Percentiles rank a stretch among this genome's conserved stretches.
Evolutionary conservation across 345 rosid species (phyloP).

Genomic region (Salix brachista): DNA sequence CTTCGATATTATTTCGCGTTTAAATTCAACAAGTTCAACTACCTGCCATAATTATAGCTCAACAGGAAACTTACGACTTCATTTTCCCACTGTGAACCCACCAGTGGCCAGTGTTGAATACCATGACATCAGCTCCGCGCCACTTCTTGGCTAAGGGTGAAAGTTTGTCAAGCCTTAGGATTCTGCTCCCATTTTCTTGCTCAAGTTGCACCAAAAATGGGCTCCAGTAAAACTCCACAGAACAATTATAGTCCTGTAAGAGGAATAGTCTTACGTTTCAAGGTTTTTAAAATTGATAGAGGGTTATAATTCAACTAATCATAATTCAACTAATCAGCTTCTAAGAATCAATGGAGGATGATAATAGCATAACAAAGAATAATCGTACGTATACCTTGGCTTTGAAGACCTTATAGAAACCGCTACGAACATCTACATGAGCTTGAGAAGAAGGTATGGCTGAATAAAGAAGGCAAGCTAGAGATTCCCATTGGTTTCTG

Average conservation of each 20-base stretch:
- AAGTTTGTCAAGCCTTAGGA: conserved; percentile 38
- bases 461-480: conserved; percentile 51
- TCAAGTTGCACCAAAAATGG: conserved; percentile 37
- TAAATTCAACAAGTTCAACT: not conserved
- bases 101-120: conserved; percentile 58
- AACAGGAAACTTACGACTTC: conserved; percentile 22
- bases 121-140: conserved; percentile 45
- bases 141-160: conserved; percentile 26
- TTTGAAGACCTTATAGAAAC: conserved; percentile 29
- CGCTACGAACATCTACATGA: conserved; percentile 8
- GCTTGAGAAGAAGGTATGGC: conserved; percentile 30
- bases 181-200: conserved; percentile 21
- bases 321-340: too few species aligned
- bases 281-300: not conserved
- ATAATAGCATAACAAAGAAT: not conserved
- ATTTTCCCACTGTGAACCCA: conserved; percentile 30
- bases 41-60: not conserved
- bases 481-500: conserved; percentile 59
- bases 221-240: conserved; percentile 50
- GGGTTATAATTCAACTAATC: not conserved
- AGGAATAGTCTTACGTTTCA: not conserved
- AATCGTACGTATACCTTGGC: conserved; percentile 38
- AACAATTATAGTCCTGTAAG: conserved; percentile 40
- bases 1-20: not conserved
- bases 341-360: not conserved